phyloP scores from a whole-genome alignment of 139 green algal genomes.

The Astrephomene gubernaculifera region DNA sequence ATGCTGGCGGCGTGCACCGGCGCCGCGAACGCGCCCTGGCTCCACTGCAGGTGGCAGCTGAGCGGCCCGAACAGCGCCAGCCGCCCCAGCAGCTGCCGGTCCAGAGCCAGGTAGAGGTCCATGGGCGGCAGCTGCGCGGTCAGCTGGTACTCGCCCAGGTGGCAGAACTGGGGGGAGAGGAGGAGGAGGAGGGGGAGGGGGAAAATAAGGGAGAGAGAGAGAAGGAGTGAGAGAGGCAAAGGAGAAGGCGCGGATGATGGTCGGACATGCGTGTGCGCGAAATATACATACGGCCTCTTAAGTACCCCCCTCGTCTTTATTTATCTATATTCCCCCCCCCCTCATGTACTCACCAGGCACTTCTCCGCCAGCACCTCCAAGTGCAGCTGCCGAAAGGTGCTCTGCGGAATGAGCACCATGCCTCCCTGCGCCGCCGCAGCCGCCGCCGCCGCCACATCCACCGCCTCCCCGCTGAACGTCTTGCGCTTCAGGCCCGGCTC shows the following conservation, averaged over 20 bases:
- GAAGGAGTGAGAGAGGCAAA: no score
- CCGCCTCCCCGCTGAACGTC: conserved; percentile 21
- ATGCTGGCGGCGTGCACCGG: conserved; percentile 46
- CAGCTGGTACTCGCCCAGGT: conserved; percentile 53
- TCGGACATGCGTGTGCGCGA: no score
- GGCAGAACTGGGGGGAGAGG: conserved; percentile 46
- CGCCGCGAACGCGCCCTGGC: conserved; percentile 42
- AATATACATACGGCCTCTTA: not conserved
- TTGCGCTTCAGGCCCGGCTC: conserved; percentile 9
- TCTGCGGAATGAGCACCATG: conserved; percentile 45
- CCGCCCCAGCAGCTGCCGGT: conserved; percentile 36
- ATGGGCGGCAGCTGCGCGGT: conserved; percentile 33
- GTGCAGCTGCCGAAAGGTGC: conserved; percentile 44
- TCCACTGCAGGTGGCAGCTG: not conserved
- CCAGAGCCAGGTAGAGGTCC: conserved; percentile 54
- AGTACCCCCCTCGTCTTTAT: no score
- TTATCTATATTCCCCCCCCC: not conserved
- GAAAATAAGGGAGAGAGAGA: no score
- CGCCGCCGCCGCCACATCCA: conserved; percentile 12
- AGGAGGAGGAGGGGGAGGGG: not conserved
- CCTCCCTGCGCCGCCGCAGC: conserved; percentile 32
- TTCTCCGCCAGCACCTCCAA: conserved; percentile 37
- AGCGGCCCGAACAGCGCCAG: conserved; percentile 41
- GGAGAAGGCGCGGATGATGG: no score
- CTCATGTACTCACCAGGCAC: conserved; percentile 13